Conservation (phyloP, 805 yeast species). For the Hanseniaspora opuntiae region DNA sequence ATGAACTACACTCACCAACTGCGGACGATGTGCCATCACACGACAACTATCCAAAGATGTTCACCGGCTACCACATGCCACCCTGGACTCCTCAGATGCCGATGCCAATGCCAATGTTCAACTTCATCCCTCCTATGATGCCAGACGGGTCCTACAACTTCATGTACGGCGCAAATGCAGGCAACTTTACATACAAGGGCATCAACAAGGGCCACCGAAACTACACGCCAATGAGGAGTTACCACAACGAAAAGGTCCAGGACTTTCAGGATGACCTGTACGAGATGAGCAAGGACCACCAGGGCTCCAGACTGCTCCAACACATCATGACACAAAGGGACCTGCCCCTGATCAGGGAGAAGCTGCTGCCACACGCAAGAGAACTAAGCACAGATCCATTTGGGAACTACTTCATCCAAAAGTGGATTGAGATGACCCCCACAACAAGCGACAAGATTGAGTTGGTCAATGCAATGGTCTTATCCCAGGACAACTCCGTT, state of each 20-base stretch:
- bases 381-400: slow-evolving; percentile 91
- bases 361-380: slow-evolving; percentile 61
- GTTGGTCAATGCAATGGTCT: not conserved
- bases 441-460: not conserved
- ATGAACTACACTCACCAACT: not conserved
- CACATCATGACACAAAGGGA: slow-evolving; percentile 61
- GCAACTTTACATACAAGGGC: not conserved
- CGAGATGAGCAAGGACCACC: slow-evolving; percentile 84
- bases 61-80: not conserved
- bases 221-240: not conserved
- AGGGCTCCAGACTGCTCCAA: slow-evolving; percentile 88
- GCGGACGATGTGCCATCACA: not conserved
- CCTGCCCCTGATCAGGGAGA: slow-evolving; percentile 61
- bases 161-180: not conserved
- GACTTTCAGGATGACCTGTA: slow-evolving; percentile 64
- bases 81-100: not conserved
- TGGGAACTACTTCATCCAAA: slow-evolving; percentile 92
- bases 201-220: not conserved
- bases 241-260: slow-evolving; percentile 19
- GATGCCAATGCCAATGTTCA: not conserved
- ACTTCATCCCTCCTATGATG: not conserved
- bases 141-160: not conserved
- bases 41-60: not conserved
- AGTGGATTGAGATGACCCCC: slow-evolving; percentile 55
- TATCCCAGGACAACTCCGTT: slow-evolving; percentile 32